phyloP scores from a whole-genome alignment of 2,329 filamentous ascomycete genomes.

The Ascochyta rabiei region DNA sequence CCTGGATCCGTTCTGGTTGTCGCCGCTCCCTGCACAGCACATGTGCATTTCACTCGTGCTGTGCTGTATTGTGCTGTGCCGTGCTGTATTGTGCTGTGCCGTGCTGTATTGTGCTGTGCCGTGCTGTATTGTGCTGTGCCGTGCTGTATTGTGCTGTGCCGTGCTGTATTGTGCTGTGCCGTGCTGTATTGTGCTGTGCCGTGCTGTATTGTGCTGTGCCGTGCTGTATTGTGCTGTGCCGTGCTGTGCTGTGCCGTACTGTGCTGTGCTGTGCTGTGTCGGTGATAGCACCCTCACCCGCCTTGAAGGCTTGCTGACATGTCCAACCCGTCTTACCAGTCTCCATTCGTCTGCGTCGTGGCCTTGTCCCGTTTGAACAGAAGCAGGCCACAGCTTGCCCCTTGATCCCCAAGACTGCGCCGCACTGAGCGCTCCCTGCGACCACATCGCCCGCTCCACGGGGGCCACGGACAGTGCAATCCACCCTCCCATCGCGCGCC shows the following conservation, averaged over 20 bases:
- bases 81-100: too few relatives aligned
- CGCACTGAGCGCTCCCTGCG: slow-evolving; percentile 11
- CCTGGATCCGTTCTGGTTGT: slow-evolving; percentile 4
- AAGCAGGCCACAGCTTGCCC: slow-evolving; percentile 10
- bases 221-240: too few relatives aligned
- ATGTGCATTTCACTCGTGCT: slow-evolving; percentile 12
- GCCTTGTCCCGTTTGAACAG: slow-evolving; percentile 4
- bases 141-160: slow-evolving; percentile 14
- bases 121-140: not conserved
- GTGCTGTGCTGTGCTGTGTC: slow-evolving; percentile 8
- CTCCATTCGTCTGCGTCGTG: slow-evolving; percentile 12
- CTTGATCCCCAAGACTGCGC: slow-evolving; percentile 10
- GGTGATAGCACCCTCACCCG: slow-evolving; percentile 17
- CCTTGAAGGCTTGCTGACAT: slow-evolving; percentile 36
- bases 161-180: too few relatives aligned
- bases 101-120: not conserved
- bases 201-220: too few relatives aligned
- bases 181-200: not conserved
- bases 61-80: too few relatives aligned
- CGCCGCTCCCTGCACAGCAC: slow-evolving; percentile 7
- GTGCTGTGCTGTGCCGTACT: too few relatives aligned
- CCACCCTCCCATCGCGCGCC: slow-evolving; percentile 5
- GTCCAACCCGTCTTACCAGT: slow-evolving; percentile 16
- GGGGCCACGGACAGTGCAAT: not conserved
- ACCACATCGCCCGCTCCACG: not conserved